A percentile compares a stretch with the other conserved stretches of the same genome.
These are phyloP conservation scores for Acacia confusa DNA, from an alignment of 306 rosid genomes.

Conservation along the genomic window DNA sequence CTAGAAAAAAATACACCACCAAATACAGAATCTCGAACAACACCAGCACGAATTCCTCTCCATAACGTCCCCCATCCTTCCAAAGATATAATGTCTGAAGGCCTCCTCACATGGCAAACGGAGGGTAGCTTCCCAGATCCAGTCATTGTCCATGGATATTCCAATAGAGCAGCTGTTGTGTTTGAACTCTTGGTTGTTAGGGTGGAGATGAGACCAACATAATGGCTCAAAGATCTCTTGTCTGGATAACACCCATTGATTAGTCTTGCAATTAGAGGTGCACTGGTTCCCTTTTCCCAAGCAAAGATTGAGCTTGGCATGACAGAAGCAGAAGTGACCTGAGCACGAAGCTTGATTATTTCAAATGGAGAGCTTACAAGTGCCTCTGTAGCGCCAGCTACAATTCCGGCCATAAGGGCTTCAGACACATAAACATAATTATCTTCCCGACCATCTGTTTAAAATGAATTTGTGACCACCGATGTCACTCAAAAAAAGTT, in stretches of 20 bases:
- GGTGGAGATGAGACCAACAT: constrained; percentile 70
- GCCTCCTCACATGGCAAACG: constrained; percentile 58
- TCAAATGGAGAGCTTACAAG: constrained; percentile 82
- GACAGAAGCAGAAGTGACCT: constrained; percentile 65
- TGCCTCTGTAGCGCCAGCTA: constrained; percentile 72
- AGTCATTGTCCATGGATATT: constrained; percentile 92
- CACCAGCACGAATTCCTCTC: constrained; percentile 85
- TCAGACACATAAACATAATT: constrained; percentile 59
- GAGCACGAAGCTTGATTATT: constrained; percentile 79
- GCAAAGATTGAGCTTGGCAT: constrained; percentile 46
- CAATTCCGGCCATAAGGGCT: constrained; percentile 81
- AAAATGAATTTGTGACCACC: constrained; percentile 29
- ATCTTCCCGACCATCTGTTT: constrained; percentile 82
- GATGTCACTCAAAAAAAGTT: constrained; percentile 19
- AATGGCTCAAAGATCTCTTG: constrained; percentile 58
- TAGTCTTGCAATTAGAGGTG: constrained; percentile 60
- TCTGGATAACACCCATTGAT: constrained; percentile 69
- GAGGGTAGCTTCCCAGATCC: constrained; percentile 89
- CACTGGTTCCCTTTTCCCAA: constrained; percentile 46
- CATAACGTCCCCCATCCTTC: constrained; percentile 88
- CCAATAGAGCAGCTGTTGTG: constrained; percentile 60
- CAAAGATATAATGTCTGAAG: constrained; percentile 61
- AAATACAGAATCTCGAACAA: constrained; percentile 82
- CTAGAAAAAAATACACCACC: constrained; percentile 80
- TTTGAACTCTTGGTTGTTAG: constrained; percentile 67